phyloP scores from a whole-genome alignment of 2,329 filamentous ascomycete genomes.

The Lojkania enalia region DNA sequence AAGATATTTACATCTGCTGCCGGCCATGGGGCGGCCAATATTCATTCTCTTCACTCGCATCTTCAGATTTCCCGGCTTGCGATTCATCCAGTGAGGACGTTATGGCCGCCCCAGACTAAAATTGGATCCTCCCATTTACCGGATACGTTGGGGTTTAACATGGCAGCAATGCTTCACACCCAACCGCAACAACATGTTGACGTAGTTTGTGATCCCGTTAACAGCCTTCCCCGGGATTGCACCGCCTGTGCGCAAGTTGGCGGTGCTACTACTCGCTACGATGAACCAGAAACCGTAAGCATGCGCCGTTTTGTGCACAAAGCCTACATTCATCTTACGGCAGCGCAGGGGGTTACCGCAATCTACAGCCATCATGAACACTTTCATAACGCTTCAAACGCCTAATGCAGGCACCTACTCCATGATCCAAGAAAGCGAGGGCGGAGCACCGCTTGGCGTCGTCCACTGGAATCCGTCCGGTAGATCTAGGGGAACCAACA shows the following conservation, averaged over 20 bases:
- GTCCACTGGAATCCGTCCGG: conserved; percentile 1
- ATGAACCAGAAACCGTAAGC: background rate
- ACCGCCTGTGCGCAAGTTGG: background rate
- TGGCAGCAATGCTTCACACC: conserved; percentile 2
- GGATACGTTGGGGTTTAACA: background rate
- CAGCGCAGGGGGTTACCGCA: background rate
- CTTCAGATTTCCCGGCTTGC: background rate
- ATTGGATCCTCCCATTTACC: background rate
- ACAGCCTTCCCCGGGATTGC: background rate
- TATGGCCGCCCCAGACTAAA: background rate
- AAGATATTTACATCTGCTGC: background rate
- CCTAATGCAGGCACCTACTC: too few relatives aligned
- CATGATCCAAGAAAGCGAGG: background rate
- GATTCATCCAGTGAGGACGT: background rate
- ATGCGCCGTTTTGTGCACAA: background rate
- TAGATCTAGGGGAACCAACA: background rate
- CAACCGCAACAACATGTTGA: background rate
- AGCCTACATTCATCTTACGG: background rate
- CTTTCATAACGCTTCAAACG: background rate
- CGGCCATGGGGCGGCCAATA: background rate
- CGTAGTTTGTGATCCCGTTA: background rate
- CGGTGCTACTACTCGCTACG: background rate
- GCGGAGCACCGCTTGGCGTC: background rate
- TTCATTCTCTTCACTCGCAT: background rate
- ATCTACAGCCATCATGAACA: background rate